Evolutionary conservation across 2,329 filamentous ascomycete species (phyloP), one percentile per base, ranked within the genome.

Genomic region (Fulvia fulva): DNA sequence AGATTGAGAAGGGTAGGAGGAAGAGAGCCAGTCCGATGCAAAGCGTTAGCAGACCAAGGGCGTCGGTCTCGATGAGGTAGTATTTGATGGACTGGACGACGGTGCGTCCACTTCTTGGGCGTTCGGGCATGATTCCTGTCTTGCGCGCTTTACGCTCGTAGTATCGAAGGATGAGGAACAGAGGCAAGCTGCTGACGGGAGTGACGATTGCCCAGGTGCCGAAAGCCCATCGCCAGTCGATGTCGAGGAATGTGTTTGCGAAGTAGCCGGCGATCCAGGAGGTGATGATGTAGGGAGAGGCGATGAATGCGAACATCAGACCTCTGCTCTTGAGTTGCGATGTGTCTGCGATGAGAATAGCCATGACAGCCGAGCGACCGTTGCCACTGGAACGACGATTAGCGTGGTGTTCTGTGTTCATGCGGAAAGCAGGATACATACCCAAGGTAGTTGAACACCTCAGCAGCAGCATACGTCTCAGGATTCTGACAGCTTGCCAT

Each of bases 1-100:
- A 67, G 22, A 91, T 76, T 19, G 78, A 85, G 70, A 91, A 84
- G 0, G 88, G 85, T 6, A 91, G 80, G n/a, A 91, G 75, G 67
- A 91, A 84, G 7, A 89, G 72, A 0, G 81, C 78, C 62, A 87
- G 80, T 1, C 85, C 87, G 1, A 74, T 63, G n/a, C 56, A 53
- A 19, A 72, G 55, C 2, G 70, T 57, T 51, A 70, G 52, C 14
- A 68, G 55, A 12, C 70, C 69, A 25, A 70, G 21, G 12, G 67
- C 52, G 51, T 71, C 70, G 51, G 70, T 71, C 34, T 71, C 65
- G 5, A 65, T 52, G 9, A 59, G 25, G 51, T 70, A 71, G 59
- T 68, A 60, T 44, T 58, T 54, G 26, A 67, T 14, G 0, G 63
- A 67, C 19, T 67, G 60, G 3, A 45, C 28, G 14, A 58, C 45